A percentile compares a stretch with the other conserved stretches of the same genome.
Conservation (phyloP, 805 yeast species). For the Wickerhamiella australiensis region DNA sequence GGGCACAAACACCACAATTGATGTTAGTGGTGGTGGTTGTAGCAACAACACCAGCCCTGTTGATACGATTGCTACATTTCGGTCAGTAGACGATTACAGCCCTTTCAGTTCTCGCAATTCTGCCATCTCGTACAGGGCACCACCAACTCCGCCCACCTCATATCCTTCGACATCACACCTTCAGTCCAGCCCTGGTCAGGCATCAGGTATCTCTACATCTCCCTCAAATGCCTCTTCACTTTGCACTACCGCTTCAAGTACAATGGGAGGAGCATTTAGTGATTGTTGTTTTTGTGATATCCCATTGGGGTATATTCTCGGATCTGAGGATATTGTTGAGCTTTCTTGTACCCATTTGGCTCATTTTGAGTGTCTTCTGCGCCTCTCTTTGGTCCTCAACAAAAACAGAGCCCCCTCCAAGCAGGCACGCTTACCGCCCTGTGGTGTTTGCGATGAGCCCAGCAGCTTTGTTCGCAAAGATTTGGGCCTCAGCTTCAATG, state of each 20-base stretch:
- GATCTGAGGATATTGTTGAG: slow-evolving; percentile 5
- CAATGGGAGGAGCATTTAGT: no score
- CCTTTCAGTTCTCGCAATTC: neutral
- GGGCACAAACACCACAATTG: neutral
- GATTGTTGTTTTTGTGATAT: slow-evolving; percentile 11
- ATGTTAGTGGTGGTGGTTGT: neutral
- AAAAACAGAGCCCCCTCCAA: neutral
- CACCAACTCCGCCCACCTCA: neutral
- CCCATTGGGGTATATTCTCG: slow-evolving; percentile 2
- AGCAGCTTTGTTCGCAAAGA: neutral
- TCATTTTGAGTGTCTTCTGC: slow-evolving; percentile 6
- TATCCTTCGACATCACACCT: neutral
- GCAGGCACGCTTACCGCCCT: neutral
- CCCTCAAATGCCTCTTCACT: neutral
- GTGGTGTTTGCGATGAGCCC: slow-evolving; percentile 8
- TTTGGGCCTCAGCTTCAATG: neutral
- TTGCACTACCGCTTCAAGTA: neutral
- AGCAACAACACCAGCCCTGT: neutral
- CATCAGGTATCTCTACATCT: neutral
- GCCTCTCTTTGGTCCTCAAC: slow-evolving; percentile 3
- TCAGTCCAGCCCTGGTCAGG: neutral
- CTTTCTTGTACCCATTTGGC: slow-evolving; percentile 6
- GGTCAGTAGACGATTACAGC: neutral
- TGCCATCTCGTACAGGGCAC: neutral
- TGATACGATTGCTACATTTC: neutral